These are phyloP conservation scores for Streptanthus diversifolius DNA, from an alignment of 345 rosid genomes.

Conservation along the genomic window DNA sequence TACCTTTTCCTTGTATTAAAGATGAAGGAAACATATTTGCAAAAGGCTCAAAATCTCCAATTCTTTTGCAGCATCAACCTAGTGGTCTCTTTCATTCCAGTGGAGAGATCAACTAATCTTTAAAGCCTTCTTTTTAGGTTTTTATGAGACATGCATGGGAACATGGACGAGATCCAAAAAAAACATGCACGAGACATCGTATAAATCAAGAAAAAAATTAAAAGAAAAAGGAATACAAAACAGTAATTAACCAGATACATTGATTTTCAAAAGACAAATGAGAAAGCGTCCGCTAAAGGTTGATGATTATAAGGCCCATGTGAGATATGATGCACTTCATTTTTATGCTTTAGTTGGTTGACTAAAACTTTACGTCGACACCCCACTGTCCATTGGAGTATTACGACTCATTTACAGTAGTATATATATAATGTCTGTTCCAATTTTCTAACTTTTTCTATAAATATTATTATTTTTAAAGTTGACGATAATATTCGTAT, in stretches of 20 bases:
- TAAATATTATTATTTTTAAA: too few relatives aligned
- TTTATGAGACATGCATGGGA: neutral
- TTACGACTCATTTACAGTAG: neutral
- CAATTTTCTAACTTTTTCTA: neutral
- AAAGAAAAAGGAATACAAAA: neutral
- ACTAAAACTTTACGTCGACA: constrained; percentile 1
- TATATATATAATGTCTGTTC: neutral
- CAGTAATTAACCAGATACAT: neutral
- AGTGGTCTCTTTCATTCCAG: neutral
- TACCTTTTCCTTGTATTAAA: neutral
- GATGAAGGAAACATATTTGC: neutral
- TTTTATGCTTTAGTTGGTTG: constrained; percentile 4
- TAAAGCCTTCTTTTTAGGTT: neutral
- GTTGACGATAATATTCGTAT: too few relatives aligned
- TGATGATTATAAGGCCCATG: constrained; percentile 6
- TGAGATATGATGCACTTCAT: constrained; percentile 1
- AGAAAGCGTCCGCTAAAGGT: neutral
- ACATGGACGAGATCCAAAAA: neutral
- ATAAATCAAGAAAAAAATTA: neutral
- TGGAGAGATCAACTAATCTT: neutral
- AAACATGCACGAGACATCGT: neutral
- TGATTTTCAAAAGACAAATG: neutral
- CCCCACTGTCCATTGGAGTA: neutral
- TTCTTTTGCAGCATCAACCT: neutral
- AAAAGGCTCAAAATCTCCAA: neutral